Percentiles rank a stretch among this genome's conserved stretches.
These are phyloP conservation scores for Galeopsis tetrahit DNA, from an alignment of 257 asterid genomes.

Conservation along the genomic window DNA sequence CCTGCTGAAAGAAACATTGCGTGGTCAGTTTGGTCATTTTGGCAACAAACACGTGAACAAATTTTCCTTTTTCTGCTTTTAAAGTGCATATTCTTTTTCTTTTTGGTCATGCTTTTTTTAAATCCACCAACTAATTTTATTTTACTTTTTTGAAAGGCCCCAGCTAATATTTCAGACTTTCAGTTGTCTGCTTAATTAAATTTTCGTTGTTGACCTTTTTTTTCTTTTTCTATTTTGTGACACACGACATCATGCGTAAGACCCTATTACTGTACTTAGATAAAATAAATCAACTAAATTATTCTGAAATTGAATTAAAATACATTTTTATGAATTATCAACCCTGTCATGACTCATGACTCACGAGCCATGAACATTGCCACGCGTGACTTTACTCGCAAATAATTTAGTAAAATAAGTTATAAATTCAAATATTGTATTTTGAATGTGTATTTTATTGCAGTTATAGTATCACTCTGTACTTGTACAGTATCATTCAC, in stretches of 20 bases:
- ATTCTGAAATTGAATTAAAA: background rate
- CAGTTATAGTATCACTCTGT: background rate
- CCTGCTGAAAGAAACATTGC: no score
- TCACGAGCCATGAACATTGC: background rate
- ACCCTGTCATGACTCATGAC: background rate
- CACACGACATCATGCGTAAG: conserved; percentile 30
- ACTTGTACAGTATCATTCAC: background rate
- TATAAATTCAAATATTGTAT: background rate
- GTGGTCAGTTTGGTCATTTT: no score
- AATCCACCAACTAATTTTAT: no score
- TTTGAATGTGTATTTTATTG: background rate
- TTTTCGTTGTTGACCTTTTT: background rate
- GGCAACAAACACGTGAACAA: no score
- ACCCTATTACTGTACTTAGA: background rate
- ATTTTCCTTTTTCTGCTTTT: no score
- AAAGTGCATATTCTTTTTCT: no score
- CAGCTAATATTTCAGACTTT: background rate
- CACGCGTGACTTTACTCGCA: background rate
- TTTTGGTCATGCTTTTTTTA: no score
- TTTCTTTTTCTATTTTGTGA: background rate
- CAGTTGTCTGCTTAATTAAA: background rate
- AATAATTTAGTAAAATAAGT: background rate
- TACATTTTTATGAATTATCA: background rate
- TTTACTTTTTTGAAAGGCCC: no score
- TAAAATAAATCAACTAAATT: background rate